These are phyloP conservation scores for Emericellopsis terricola DNA, from an alignment of 495 filamentous ascomycete species.

Conservation along the genomic window DNA sequence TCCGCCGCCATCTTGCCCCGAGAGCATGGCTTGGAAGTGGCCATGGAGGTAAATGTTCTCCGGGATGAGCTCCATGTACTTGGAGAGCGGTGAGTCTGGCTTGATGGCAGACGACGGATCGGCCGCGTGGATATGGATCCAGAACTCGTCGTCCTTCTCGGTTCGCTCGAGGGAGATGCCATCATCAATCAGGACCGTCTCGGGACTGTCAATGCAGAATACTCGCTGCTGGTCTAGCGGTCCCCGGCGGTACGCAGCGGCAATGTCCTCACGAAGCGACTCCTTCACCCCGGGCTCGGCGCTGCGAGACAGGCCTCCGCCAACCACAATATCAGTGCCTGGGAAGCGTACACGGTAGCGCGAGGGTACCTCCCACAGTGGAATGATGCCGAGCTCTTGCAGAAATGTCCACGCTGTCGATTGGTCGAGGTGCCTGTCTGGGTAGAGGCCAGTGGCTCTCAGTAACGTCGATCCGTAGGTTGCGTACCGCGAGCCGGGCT, in stretches of 20 bases:
- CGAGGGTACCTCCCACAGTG: constrained; percentile 64
- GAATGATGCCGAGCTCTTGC: constrained; percentile 69
- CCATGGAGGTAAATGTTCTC: constrained; percentile 64
- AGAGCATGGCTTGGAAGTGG: constrained; percentile 55
- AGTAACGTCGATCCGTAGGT: constrained; percentile 54
- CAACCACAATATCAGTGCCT: constrained; percentile 24
- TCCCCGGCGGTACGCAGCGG: constrained; percentile 46
- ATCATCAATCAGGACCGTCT: constrained; percentile 72
- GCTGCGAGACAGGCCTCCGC: constrained; percentile 14
- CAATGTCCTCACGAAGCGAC: constrained; percentile 16
- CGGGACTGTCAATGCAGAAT: constrained; percentile 65
- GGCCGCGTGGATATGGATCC: constrained; percentile 85
- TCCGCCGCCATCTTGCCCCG: background rate
- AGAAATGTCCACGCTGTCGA: constrained; percentile 50
- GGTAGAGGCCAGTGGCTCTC: constrained; percentile 53
- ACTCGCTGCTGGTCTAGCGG: constrained; percentile 46
- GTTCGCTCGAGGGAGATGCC: constrained; percentile 63
- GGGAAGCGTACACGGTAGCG: constrained; percentile 42
- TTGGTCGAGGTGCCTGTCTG: constrained; percentile 29
- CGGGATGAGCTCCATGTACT: constrained; percentile 43
- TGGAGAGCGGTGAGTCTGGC: constrained; percentile 35
- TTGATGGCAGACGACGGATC: constrained; percentile 75
- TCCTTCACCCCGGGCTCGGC: constrained; percentile 11
- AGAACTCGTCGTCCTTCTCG: constrained; percentile 38
- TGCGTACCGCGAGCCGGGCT: constrained; percentile 25